Base-by-base conservation (phyloP, 345 rosid species). In the Gossypium bickii region DNA sequence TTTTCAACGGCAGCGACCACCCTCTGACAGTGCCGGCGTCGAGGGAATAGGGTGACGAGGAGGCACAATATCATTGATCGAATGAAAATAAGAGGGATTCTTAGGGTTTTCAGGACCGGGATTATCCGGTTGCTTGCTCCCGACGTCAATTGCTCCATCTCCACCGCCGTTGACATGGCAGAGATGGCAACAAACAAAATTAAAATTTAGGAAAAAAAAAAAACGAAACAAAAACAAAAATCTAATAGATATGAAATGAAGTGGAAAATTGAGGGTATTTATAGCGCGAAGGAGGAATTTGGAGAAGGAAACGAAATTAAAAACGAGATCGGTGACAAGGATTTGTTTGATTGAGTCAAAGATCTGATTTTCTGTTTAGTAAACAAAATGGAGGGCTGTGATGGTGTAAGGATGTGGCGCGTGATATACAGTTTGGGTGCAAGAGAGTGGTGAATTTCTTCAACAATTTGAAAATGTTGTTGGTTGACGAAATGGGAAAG, bases 41-140 rank as follows among this genome's bases (percentile, higher is more conserved):
- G 84, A 17, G 92, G 96, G 76, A 86, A 86, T 79, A 92, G 81
- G 72, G 88, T 53, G 29, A 94, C 79, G 67, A 92, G 74, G 56
- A 89, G 29, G 75, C 87, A 82, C 47, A 89, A 68, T 70, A 91
- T 18, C 18, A 91, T 6, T 7, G 92, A 78, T 59, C 84, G 81
- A 59, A 91, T 13, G 86, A 86, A 87, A 75, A 83, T 56, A 13
- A 93, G 63, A 16, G 81, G 74, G 25, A 82, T 83, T 74, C 84
- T 79, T 12, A 95, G 82, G 74, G 85, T 74, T 76, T 67, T 85
- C n/a, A 89, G 82, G 74, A 95, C 79, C 72, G 97, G 96, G 67
- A 95, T 89, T 16, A 95, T 90, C 24, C 98, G 98, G 76, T 95
- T 95, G 85, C 99, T 91, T 18, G 99, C 99, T 12, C 99, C 99